Evolutionary conservation across 1,139 yeast genomes (phyloP).

Genomic region (Lodderomyces orthopsilosis): DNA sequence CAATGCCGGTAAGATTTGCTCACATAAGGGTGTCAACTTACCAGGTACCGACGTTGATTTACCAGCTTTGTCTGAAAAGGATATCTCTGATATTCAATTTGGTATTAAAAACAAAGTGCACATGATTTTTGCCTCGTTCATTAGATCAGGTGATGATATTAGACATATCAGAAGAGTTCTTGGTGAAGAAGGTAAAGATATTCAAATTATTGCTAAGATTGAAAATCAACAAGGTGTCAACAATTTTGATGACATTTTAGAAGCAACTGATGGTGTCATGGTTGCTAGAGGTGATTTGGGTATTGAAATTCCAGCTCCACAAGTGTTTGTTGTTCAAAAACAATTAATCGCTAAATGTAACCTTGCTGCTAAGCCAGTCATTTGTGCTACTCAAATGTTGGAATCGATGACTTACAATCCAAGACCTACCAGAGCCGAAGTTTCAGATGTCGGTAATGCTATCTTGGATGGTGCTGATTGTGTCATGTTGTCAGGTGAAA

Average conservation of each 20-base stretch:
- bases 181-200: conserved; percentile 95
- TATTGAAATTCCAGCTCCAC: conserved; percentile 98
- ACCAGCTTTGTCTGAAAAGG: conserved; percentile 97
- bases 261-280: conserved; percentile 98
- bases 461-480: conserved; percentile 99
- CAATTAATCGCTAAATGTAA: conserved; percentile 98
- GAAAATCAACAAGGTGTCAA: conserved; percentile 99
- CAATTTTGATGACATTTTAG: conserved; percentile 94
- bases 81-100: conserved; percentile 81
- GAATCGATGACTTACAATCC: conserved; percentile 99
- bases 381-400: conserved; percentile 99
- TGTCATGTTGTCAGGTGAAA: conserved; percentile 99
- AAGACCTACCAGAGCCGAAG: conserved; percentile 99
- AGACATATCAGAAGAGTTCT: conserved; percentile 86
- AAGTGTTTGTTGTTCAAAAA: conserved; percentile 97
- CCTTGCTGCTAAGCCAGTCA: conserved; percentile 98
- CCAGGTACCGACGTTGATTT: conserved; percentile 99
- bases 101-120: conserved; percentile 97
- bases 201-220: conserved; percentile 94
- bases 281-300: conserved; percentile 99
- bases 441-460: conserved; percentile 98
- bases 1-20: conserved; percentile 92
- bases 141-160: conserved; percentile 91
- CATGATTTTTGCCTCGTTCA: conserved; percentile 97
- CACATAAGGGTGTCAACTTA: conserved; percentile 98